Conservation (phyloP, 2,329 filamentous ascomycete genomes). For the Nigrospora oryzae region DNA sequence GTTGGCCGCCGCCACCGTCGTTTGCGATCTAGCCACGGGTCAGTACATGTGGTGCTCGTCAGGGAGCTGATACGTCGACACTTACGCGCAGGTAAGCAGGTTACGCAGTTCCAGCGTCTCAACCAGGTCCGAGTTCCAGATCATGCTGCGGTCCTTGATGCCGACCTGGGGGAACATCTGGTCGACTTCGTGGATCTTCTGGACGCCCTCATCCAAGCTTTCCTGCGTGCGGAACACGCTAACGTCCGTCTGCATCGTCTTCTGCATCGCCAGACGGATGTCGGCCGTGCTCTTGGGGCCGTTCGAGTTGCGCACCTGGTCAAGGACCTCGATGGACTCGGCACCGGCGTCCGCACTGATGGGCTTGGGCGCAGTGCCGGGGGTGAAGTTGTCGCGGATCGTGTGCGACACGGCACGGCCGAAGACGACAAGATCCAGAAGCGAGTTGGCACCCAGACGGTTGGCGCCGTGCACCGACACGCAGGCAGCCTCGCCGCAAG, state of each 20-base stretch:
- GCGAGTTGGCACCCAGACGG: slow-evolving; percentile 94
- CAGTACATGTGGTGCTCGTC: not conserved
- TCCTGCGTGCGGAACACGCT: slow-evolving; percentile 94
- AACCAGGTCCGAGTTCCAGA: slow-evolving; percentile 97
- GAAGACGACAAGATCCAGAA: slow-evolving; percentile 95
- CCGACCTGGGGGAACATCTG: slow-evolving; percentile 71
- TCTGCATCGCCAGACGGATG: slow-evolving; percentile 88
- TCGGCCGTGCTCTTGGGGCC: slow-evolving; percentile 84
- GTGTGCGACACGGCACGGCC: slow-evolving; percentile 96
- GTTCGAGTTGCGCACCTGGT: slow-evolving; percentile 74
- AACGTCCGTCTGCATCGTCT: slow-evolving; percentile 96
- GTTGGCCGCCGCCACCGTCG: slow-evolving; percentile 80
- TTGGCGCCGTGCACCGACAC: slow-evolving; percentile 98
- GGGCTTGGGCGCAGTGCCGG: slow-evolving; percentile 71
- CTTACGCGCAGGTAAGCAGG: slow-evolving; percentile 90
- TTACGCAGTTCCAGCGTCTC: slow-evolving; percentile 95
- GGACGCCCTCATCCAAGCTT: slow-evolving; percentile 86
- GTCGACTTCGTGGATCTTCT: slow-evolving; percentile 81
- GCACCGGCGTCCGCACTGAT: slow-evolving; percentile 80
- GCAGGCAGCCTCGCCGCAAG: slow-evolving; percentile 93
- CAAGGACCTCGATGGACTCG: slow-evolving; percentile 76
- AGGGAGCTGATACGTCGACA: slow-evolving; percentile 19
- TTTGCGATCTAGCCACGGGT: slow-evolving; percentile 61
- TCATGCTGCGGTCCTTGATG: slow-evolving; percentile 98
- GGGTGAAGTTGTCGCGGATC: slow-evolving; percentile 88